Conservation (phyloP, 2,329 filamentous ascomycete genomes). For the Xylariaceae sp. region DNA sequence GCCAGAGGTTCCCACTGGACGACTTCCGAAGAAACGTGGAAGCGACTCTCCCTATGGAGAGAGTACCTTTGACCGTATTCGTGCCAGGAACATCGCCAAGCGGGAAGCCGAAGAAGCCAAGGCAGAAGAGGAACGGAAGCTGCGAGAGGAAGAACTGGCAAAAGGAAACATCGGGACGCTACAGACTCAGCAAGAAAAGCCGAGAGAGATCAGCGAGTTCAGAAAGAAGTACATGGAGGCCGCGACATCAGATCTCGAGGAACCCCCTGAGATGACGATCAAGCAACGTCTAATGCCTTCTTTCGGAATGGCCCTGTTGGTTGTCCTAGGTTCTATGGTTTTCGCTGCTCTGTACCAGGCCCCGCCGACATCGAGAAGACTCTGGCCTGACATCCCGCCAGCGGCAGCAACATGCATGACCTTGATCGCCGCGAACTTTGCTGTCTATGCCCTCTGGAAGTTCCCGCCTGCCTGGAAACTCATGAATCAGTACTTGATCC, state of each 20-base stretch:
- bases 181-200: slow-evolving; percentile 34
- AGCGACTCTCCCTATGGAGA: slow-evolving; percentile 52
- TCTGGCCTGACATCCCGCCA: slow-evolving; percentile 57
- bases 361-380: slow-evolving; percentile 41
- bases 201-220: slow-evolving; percentile 35
- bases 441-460: slow-evolving; percentile 56
- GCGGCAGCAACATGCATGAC: slow-evolving; percentile 58
- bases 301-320: slow-evolving; percentile 41
- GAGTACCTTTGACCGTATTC: slow-evolving; percentile 53
- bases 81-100: slow-evolving; percentile 47
- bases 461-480: slow-evolving; percentile 59
- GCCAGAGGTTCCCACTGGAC: slow-evolving; percentile 20
- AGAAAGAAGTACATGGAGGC: slow-evolving; percentile 40
- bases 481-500: slow-evolving; percentile 64
- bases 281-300: slow-evolving; percentile 54
- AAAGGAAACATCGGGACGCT: slow-evolving; percentile 38
- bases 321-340: slow-evolving; percentile 40
- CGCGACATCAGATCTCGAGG: slow-evolving; percentile 47
- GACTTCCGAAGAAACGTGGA: slow-evolving; percentile 28
- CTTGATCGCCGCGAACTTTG: slow-evolving; percentile 55
- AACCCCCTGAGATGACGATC: slow-evolving; percentile 46
- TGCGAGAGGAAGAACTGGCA: slow-evolving; percentile 39
- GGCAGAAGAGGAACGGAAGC: slow-evolving; percentile 39
- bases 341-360: slow-evolving; percentile 49
- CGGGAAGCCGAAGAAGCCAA: slow-evolving; percentile 43